Evolutionary conservation across 2,329 filamentous ascomycete genomes (phyloP), one percentile per base, ranked within the genome.

Genomic region (Talaromyces sp.): DNA sequence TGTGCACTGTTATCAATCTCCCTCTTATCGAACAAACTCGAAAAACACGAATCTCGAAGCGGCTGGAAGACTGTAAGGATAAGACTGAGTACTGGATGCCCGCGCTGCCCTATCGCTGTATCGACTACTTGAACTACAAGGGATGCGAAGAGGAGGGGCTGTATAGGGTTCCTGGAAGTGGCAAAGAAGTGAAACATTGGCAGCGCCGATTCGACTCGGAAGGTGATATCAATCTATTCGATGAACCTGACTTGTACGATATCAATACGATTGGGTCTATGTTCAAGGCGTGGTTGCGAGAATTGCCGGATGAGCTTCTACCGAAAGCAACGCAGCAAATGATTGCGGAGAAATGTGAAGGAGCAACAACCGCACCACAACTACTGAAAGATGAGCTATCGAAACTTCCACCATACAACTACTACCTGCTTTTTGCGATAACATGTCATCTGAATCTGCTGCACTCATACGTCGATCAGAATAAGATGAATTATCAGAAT

Each of bases 71-170:
- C 67, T 97, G 93, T 10, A 87, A 89, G 68, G 94, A 98, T 74
- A 97, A 97, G 83, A 98, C 94, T 0, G 94, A 97, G 74, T 98
- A 96, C 74, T 98, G 94, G 94, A 97, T 98, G 93, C 94, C 94
- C 13, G 91, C 93, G 7, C 89, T 98, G 66, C 93, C 94, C 0
- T 97, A 94, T 90, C 86, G 94, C 68, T 96, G 93, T 66, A 97
- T 98, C 69, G 94, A 98, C 79, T 97, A 96, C 75, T 83, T 98
- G 61, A 97, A 97, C 77, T 95, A 93, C 79, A 96, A 95, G 74
- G 92, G 92, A 45, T 95, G 91, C 71, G 93, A 97, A 73, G 92
- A 96, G 45, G 94, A 97, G 78, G 94, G 94, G 3, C 83, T 98
- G 3, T 98, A 98, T 75, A 88, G 94, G 66, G 90, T 98, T 49